Conservation (phyloP, 2,329 filamentous ascomycete species). For the Bertia moriformis region DNA sequence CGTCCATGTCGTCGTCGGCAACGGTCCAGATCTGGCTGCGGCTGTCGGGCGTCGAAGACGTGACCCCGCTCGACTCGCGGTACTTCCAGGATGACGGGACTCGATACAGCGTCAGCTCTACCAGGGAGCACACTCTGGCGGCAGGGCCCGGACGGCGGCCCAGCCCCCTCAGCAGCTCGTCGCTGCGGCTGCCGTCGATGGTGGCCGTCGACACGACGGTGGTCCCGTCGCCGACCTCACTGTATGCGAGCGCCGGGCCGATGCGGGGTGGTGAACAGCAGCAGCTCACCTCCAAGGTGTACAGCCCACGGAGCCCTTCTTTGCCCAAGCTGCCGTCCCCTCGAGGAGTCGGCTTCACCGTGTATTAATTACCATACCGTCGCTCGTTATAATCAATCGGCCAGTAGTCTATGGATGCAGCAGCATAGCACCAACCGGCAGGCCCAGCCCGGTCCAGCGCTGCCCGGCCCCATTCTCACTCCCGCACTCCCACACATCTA, state of each 20-base stretch:
- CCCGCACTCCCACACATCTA: too few relatives aligned
- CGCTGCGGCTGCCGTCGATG: constrained; percentile 6
- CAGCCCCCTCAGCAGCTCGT: constrained; percentile 18
- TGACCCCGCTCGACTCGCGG: constrained; percentile 19
- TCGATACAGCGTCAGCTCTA: constrained; percentile 21
- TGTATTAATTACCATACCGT: neutral
- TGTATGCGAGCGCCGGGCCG: constrained; percentile 14
- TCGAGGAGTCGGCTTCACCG: constrained; percentile 24
- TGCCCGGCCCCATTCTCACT: too few relatives aligned
- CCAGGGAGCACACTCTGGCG: constrained; percentile 7
- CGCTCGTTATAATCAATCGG: too few relatives aligned
- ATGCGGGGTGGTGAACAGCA: constrained; percentile 13
- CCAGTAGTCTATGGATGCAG: too few relatives aligned
- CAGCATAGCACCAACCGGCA: too few relatives aligned
- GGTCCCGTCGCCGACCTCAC: constrained; percentile 21
- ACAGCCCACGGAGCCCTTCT: constrained; percentile 25
- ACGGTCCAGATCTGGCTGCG: constrained; percentile 61
- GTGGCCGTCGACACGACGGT: constrained; percentile 9
- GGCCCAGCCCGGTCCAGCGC: too few relatives aligned
- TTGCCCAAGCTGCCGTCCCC: constrained; percentile 25
- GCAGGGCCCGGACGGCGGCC: constrained; percentile 9
- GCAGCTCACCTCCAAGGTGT: constrained; percentile 35
- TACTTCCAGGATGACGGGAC: constrained; percentile 16
- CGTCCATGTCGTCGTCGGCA: constrained; percentile 48
- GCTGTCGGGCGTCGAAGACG: constrained; percentile 42